Evolutionary conservation across 75 land plant species (phyloP).

Genomic region (Chamaecyparis obtusa): DNA sequence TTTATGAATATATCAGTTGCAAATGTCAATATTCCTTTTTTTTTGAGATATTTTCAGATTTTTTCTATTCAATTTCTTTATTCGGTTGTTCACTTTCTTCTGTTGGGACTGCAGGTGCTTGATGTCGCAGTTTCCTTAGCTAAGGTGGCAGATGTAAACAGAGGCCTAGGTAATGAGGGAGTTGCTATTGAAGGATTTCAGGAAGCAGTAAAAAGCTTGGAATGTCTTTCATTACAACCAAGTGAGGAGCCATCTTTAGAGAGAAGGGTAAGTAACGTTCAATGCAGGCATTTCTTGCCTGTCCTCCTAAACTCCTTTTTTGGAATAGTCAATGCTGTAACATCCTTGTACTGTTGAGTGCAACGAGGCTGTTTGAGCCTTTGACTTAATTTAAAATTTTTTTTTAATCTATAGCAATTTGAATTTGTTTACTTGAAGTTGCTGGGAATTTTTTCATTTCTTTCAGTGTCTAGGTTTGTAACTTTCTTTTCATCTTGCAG

Average conservation of each 20-base stretch:
- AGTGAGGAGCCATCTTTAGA: slow-evolving; percentile 43
- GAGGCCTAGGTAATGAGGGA: slow-evolving; percentile 60
- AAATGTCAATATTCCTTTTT: background rate
- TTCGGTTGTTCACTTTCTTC: background rate
- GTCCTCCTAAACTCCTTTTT: background rate
- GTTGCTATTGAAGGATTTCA: slow-evolving; percentile 73
- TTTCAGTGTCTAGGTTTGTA: background rate
- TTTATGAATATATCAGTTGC: background rate
- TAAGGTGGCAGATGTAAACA: slow-evolving; percentile 94
- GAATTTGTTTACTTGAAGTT: background rate
- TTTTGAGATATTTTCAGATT: background rate
- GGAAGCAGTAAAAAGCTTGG: slow-evolving; percentile 73
- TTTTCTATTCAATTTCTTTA: background rate
- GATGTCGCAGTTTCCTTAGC: slow-evolving; percentile 90
- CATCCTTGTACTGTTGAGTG: background rate
- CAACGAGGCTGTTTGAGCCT: background rate
- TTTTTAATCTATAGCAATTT: background rate
- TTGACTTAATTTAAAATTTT: background rate
- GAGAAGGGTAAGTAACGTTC: slow-evolving; percentile 44
- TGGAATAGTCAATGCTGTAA: background rate
- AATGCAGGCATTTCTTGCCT: background rate
- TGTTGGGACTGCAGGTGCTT: slow-evolving; percentile 40
- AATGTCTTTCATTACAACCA: slow-evolving; percentile 47
- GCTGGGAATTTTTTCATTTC: background rate
- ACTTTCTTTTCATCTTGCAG: slow-evolving; percentile 19